Evolutionary conservation across 352 stramenopile genomes (phyloP).

Genomic region (Pythium coloratum): DNA sequence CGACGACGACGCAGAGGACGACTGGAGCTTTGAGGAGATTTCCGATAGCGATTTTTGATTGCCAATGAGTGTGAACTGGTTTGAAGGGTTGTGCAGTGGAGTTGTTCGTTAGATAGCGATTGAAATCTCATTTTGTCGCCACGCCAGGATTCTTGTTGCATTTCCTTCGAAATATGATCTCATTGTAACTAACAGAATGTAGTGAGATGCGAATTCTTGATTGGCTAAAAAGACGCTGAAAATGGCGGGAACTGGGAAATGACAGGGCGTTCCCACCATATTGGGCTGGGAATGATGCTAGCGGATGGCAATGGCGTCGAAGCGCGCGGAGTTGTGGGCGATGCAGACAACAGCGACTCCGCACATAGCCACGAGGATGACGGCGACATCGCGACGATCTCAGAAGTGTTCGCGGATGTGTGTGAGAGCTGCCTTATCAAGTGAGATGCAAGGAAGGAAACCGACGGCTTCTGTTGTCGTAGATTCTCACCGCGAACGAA

Average conservation of each 20-base stretch:
- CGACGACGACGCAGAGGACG: constrained; percentile 26
- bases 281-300: background rate
- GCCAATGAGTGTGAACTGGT: background rate
- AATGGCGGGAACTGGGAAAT: constrained; percentile 26
- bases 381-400: constrained; percentile 51
- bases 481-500: constrained; percentile 80
- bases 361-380: constrained; percentile 27
- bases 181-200: constrained; percentile 11
- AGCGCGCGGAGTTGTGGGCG: constrained; percentile 2
- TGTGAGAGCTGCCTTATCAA: background rate
- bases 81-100: too few relatives aligned
- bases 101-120: too few relatives aligned
- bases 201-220: background rate
- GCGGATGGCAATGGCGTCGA: constrained; percentile 5
- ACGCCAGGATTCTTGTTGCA: too few relatives aligned
- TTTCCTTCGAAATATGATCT: background rate
- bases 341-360: constrained; percentile 10
- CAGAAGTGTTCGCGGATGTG: constrained; percentile 71
- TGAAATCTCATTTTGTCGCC: too few relatives aligned
- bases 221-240: constrained; percentile 23
- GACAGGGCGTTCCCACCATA: constrained; percentile 18
- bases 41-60: constrained; percentile 63
- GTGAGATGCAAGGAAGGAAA: background rate
- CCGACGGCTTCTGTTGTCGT: background rate
- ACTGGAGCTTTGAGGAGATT: constrained; percentile 63